Evolutionary conservation across 257 asterid species (phyloP), one percentile per base, ranked within the genome.

Genomic region (Dorcoceras hygrometricum): DNA sequence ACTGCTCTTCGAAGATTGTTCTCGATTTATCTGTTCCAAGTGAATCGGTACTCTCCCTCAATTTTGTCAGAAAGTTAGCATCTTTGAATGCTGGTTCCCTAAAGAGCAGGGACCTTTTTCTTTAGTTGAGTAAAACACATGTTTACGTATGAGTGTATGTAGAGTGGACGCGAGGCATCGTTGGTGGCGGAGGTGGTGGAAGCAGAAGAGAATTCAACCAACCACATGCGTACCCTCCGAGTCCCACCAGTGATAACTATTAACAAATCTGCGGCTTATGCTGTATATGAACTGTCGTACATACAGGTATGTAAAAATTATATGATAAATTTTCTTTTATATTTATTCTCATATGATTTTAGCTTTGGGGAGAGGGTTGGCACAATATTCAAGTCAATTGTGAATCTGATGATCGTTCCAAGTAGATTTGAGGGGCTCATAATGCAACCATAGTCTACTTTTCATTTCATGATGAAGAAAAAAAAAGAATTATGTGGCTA

Each of bases 161-260:
- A 94, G 99, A 87, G 95, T 76, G 99, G 98, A 56, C 74, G 91
- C 32, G 99, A 94, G 80, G 95, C 96, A 63, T 90, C 96, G 0
- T 62, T 94, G 75, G 96, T 87, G 89, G 99, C 99, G 36, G 96
- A 94, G 84, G 76, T 94, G 54, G 99, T 87, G 28, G 99, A 90
- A 78, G 95, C 92, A 68, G 99, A 90, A 80, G 98, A 90, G 76
- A 88, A 94, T 68, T 80, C 93, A 4, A 83, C 84, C 43, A 79
- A 75, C 61, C 82, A 84, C 62, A 94, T 90, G 96, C 83, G 96
- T 8, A 89, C 93, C 2, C 84, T 90, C 55, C 79, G 99, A 59
- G 81, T 72, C 57, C 96, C 96, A 0, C 96, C 99, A 0, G 87
- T 90, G 43, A 78, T 94, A 46, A 94, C 96, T 7, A 76, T 94